A percentile compares a stretch with the other conserved stretches of the same genome.
These are phyloP conservation scores for Melampsora occidentalis DNA, from an alignment of 1,284 basidiomycete species.

Conservation along the genomic window DNA sequence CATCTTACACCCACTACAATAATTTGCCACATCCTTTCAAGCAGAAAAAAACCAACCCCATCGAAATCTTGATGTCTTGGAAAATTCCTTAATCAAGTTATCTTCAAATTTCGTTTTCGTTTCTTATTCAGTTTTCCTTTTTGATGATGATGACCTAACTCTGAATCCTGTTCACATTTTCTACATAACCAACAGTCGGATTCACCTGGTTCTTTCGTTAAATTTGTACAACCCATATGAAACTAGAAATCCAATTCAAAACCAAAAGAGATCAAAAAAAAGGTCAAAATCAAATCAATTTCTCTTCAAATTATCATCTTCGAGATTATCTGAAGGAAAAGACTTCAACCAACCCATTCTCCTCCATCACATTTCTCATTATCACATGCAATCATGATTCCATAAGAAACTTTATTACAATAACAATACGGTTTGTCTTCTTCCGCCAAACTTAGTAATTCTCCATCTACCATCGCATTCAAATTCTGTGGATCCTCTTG, in stretches of 20 bases:
- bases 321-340: not conserved
- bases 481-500: not conserved
- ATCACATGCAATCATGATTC: slow-evolving; percentile 36
- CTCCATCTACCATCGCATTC: not conserved
- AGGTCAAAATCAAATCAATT: not conserved
- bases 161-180: not conserved
- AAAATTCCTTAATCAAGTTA: no score
- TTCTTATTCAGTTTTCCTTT: not conserved
- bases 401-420: slow-evolving; percentile 28
- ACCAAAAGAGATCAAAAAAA: not conserved
- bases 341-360: slow-evolving; percentile 24
- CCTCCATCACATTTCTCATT: slow-evolving; percentile 35
- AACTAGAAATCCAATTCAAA: slow-evolving; percentile 8
- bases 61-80: no score
- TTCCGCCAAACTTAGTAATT: not conserved
- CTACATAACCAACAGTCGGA: slow-evolving; percentile 21
- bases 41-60: no score
- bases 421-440: slow-evolving; percentile 24
- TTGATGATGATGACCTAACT: not conserved
- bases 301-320: not conserved
- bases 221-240: slow-evolving; percentile 27
- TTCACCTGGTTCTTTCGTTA: slow-evolving; percentile 4
- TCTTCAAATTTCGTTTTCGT: not conserved
- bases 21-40: no score
- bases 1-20: no score